phyloP scores from a whole-genome alignment of 352 stramenopile genomes.

The Pythium phragmiticola region DNA sequence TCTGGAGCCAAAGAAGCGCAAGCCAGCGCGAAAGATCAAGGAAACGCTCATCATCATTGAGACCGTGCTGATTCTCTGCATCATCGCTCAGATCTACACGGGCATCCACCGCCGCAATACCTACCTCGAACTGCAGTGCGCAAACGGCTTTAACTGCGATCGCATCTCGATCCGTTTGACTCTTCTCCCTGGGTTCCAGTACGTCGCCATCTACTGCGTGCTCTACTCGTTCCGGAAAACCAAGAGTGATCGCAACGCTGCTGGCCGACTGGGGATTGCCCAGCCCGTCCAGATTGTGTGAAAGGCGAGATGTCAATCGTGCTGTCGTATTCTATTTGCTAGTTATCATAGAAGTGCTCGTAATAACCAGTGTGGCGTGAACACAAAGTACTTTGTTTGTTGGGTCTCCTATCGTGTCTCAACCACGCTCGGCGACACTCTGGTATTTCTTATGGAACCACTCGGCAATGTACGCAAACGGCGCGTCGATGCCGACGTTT shows the following conservation, averaged over 20 bases:
- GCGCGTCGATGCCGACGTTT: constrained; percentile 67
- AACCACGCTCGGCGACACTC: constrained; percentile 53
- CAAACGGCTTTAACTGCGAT: constrained; percentile 53
- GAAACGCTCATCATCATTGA: constrained; percentile 53
- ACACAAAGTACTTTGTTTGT: not conserved
- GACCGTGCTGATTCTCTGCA: constrained; percentile 36
- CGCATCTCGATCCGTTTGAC: constrained; percentile 28
- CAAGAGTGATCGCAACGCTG: constrained; percentile 19
- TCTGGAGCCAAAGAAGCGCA: constrained; percentile 27
- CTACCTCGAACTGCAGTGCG: constrained; percentile 46
- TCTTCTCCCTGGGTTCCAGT: constrained; percentile 24
- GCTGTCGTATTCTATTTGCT: not conserved
- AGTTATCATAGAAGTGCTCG: too few species aligned
- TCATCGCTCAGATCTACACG: constrained; percentile 48
- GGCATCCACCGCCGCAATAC: constrained; percentile 28
- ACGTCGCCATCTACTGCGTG: constrained; percentile 25
- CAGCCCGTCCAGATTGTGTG: constrained; percentile 4
- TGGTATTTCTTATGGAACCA: constrained; percentile 88
- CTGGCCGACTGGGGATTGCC: constrained; percentile 4
- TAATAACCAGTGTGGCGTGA: not conserved
- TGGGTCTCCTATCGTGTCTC: not conserved
- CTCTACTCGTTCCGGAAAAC: constrained; percentile 32
- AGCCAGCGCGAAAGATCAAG: constrained; percentile 37
- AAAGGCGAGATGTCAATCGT: not conserved
- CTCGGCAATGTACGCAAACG: constrained; percentile 77